A percentile compares a stretch with the other conserved stretches of the same genome.
phyloP scores from a whole-genome alignment of 2,329 filamentous ascomycete genomes.

The Chaetomiaceae sp. region DNA sequence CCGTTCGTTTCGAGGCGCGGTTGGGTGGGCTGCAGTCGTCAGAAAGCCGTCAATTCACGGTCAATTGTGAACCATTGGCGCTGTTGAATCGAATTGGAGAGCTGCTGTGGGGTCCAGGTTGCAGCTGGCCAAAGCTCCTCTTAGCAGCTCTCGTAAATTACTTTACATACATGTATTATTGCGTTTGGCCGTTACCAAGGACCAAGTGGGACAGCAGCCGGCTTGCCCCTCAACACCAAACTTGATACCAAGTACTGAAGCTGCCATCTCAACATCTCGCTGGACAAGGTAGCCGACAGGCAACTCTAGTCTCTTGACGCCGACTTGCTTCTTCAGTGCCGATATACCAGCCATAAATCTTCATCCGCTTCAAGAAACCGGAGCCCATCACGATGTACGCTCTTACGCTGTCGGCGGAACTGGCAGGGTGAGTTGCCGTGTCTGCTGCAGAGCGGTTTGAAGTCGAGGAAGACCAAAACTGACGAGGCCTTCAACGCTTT shows the following conservation, averaged over 20 bases:
- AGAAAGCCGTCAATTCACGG: no score
- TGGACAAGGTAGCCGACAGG: not conserved
- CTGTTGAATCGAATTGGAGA: no score
- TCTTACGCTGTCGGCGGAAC: conserved; percentile 60
- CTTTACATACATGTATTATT: not conserved
- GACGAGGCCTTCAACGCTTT: not conserved
- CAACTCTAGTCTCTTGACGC: no score
- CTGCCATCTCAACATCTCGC: not conserved
- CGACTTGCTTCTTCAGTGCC: no score
- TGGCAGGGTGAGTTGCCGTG: conserved; percentile 52
- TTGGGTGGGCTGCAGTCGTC: conserved; percentile 4
- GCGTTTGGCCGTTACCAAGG: not conserved
- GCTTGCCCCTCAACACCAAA: not conserved
- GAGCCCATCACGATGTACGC: conserved; percentile 49
- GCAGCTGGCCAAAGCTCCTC: no score
- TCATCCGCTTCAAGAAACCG: no score
- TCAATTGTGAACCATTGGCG: no score
- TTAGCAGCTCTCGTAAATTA: not conserved
- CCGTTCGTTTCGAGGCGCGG: conserved; percentile 1
- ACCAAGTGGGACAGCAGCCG: not conserved
- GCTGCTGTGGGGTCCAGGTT: no score
- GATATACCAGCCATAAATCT: no score
- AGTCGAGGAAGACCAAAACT: not conserved
- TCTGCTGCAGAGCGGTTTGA: not conserved
- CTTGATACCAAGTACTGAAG: no score